Evolutionary conservation across 305 asterid genomes (phyloP), one percentile per base, ranked within the genome.

Genomic region (Plantago coronopus): DNA sequence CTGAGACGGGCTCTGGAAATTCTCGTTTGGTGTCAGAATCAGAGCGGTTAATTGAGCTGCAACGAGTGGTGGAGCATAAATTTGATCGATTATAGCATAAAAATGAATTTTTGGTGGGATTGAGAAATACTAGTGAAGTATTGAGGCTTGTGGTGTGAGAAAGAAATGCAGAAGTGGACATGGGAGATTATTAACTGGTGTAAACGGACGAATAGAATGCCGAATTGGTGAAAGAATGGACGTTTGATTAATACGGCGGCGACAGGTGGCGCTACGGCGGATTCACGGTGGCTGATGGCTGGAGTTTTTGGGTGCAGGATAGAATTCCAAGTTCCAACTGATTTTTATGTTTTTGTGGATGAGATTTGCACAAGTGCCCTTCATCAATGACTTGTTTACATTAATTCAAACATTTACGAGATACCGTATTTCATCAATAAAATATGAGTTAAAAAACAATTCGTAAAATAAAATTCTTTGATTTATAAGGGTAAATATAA

Each of bases 1-100:
- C 90, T 27, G 76, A 61, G 69, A 40, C 10, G 53, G 78, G 48
- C 62, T 65, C 66, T 1, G 75, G 67, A 47, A 83, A 61, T 40
- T 72, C 70, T 20, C 27, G 14, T 18, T 48, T 48, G 13, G 10
- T 18, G 9, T 6, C 25, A 49, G 15, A 49, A 10, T 49, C 16
- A 10, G 53, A n/a, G 22, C 8, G 16, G n/a, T 22, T 50, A 11
- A 3, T 20, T 12, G 18, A 37, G 22, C 13, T 48, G 12, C 7
- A 48, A 48, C 20, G 22, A 13, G 12, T 17, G 10, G 13, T 50
- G 34, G 5, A 17, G 31, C 40, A 34, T 14, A 22, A 11, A 15
- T 53, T 53, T 2, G 20, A 16, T 17, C 40, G 58, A 23, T 53
- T 31, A 2, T 2, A 25, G 17, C 21, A 25, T 20, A 53, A 16